Base-by-base conservation (phyloP, 2,329 filamentous ascomycete genomes). In the Penicillium olsonii region DNA sequence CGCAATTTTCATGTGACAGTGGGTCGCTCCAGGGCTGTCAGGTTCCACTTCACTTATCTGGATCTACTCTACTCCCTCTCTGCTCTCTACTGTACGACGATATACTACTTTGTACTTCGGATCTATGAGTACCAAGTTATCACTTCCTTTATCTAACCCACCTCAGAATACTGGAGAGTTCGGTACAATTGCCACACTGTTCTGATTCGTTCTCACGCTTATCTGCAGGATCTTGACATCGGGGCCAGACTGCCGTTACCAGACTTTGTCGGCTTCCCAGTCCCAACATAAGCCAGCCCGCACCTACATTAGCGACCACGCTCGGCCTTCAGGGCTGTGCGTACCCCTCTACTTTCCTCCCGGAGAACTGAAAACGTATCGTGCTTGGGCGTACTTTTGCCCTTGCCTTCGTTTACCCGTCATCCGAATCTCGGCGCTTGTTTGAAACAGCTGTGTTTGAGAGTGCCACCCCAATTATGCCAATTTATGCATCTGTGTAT, bases 401-500 rank as follows among this genome's bases (percentile, higher is more conserved):
- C 5, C 12, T 31, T 31, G 14, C 12, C n/a, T 31, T 31, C 29
- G 29, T 31, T 6, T 12, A 31, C 12, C 6, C 14, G 12, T 42
- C 44, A 47, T 56, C 57, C 57, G 59, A 46, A 52, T 22, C 41
- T 59, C 57, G 57, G 57, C 51, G 53, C 45, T 56, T 50, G 44
- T 24, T 17, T 17, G 47, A 22, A 34, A 45, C 35, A 27, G 42
- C 26, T 24, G 41, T 19, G 19, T 49, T 49, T 4, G n/a, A 45
- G 39, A 48, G 24, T 26, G 12, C 17, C 9, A 33, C 5, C 5
- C 24, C 11, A 12, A 27, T 15, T 37, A 48, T 48, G 39, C n/a
- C 12, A 12, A 12, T 44, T 27, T 18, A 39, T 39, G 22, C 24
- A 22, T n/a, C 20, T 4, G 12, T 31, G 20, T 5, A 24, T 38